Evolutionary conservation across 345 rosid genomes (phyloP).

Genomic region (Ceriops zippeliana): DNA sequence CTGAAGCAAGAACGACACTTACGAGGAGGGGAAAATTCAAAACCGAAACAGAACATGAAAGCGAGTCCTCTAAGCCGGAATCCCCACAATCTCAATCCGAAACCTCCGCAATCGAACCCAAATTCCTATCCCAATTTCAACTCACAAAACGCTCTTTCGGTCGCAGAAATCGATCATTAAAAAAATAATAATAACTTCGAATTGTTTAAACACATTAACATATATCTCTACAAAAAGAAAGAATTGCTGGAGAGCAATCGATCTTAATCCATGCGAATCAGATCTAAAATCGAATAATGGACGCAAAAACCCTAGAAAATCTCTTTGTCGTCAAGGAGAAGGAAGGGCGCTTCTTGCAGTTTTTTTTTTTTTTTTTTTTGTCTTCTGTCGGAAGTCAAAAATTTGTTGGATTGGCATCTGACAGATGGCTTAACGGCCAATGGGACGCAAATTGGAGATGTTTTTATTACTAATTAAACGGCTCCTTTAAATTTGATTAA

Average conservation of each 20-base stretch:
- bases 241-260: background rate
- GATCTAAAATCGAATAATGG: background rate
- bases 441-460: background rate
- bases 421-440: slow-evolving; percentile 27
- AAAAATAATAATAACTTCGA: no score
- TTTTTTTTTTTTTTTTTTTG: slow-evolving; percentile 9
- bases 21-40: slow-evolving; percentile 50
- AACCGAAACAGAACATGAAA: slow-evolving; percentile 55
- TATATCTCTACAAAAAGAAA: no score
- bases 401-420: slow-evolving; percentile 15
- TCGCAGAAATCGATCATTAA: background rate
- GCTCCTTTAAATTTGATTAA: background rate
- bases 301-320: background rate
- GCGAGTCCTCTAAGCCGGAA: slow-evolving; percentile 11
- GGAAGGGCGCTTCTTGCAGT: background rate
- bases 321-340: background rate
- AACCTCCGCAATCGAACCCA: background rate
- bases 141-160: background rate
- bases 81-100: slow-evolving; percentile 12
- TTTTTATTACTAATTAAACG: background rate
- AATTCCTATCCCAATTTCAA: background rate
- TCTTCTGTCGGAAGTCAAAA: background rate
- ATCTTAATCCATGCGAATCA: background rate
- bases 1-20: slow-evolving; percentile 25
- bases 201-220: no score